phyloP scores from a whole-genome alignment of 2,329 filamentous ascomycete species.

The Pseudogymnoascus sp. region DNA sequence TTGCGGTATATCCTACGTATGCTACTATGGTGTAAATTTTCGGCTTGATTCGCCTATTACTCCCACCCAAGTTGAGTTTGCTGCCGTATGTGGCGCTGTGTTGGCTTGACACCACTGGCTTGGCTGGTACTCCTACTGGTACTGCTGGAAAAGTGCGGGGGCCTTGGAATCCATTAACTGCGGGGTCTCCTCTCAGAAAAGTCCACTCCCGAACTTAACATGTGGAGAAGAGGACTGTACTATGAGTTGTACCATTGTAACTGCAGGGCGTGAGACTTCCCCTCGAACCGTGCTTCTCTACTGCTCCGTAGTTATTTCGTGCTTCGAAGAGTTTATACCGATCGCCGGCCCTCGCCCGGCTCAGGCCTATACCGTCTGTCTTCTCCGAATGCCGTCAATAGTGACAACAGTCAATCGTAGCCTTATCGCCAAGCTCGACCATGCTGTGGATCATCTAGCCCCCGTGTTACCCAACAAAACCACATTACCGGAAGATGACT shows the following conservation, averaged over 20 bases:
- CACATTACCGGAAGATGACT: neutral
- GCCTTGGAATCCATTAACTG: neutral
- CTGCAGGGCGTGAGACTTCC: neutral
- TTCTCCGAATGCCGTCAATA: neutral
- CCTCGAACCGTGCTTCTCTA: neutral
- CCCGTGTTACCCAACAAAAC: neutral
- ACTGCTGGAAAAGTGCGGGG: neutral
- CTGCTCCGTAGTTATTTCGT: neutral
- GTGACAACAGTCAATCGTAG: neutral
- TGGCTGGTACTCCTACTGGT: neutral
- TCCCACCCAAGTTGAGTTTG: neutral
- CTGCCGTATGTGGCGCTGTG: neutral
- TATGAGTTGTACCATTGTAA: neutral
- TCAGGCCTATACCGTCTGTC: neutral
- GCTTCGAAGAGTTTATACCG: neutral
- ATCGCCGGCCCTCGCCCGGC: neutral
- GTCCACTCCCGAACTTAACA: neutral
- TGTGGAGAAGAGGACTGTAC: neutral
- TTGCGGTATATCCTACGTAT: neutral
- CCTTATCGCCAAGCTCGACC: neutral
- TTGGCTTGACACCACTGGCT: neutral
- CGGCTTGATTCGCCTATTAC: neutral
- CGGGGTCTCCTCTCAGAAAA: conserved; percentile 1
- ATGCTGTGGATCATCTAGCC: neutral
- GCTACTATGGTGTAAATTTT: neutral